Evolutionary conservation across 2,329 filamentous ascomycete genomes (phyloP), one percentile per base, ranked within the genome.

Genomic region (Calonectria ilicicola): DNA sequence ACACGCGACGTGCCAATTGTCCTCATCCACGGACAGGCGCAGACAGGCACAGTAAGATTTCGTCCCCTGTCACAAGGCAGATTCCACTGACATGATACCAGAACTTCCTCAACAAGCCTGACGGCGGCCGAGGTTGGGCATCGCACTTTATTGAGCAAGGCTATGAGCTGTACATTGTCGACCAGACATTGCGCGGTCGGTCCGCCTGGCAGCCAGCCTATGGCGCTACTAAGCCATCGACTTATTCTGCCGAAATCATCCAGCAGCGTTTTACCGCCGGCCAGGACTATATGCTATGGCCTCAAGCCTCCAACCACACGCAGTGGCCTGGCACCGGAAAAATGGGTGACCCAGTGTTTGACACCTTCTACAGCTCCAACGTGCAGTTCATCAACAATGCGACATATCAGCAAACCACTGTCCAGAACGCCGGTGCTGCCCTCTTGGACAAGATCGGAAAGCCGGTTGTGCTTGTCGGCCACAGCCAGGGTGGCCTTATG

Each of bases 401-500:
- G 1, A 74, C 56, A 0, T 75, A 74, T 58, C 77, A 78, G 3
- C 77, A 78, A 9, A 65, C 65, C 4, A 46, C 74, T 0, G 72
- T 78, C 3, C 77, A 78, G 17, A 68, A 67, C 2, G 77, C 77
- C 0, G 85, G 87, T 3, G 82, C 84, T 4, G 84, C 82, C 1
- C 81, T 88, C 2, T 78, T 88, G 5, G 86, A 87, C 72, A 82
- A 74, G 69, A 86, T 87, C 70, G 85, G 82, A 53, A 82, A 76
- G 66, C 85, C 85, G 0, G 81, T 74, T n/a, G 74, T 87, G 27
- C 72, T 87, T 23, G 46, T 86, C 21, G 85, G 83, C 26, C 87
- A 89, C 75, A 88, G 86, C 21, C 85, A 88, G 72, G 88, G 86
- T 2, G 86, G 86, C 3, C 72, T 84, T 0, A 80, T 84, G 70